Percentiles rank a stretch among this genome's conserved stretches.
Evolutionary conservation across 495 filamentous ascomycete species (phyloP).

Genomic region (Bombardia bombarda): DNA sequence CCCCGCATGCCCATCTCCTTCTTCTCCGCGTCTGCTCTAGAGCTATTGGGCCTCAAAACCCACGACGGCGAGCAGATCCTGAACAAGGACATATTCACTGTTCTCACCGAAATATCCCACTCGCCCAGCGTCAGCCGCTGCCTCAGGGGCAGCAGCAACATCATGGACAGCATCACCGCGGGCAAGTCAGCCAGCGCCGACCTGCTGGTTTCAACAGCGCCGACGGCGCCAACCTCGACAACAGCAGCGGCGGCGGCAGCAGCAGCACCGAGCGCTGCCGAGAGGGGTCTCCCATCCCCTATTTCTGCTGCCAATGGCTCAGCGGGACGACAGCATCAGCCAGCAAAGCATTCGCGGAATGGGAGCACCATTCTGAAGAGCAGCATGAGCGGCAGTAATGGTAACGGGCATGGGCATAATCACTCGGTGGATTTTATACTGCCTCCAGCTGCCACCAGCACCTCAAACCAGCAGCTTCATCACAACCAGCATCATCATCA

Average conservation of each 20-base stretch:
- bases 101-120: constrained; percentile 32
- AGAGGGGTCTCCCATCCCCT: too few species aligned
- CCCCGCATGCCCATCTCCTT: constrained; percentile 14
- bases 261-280: too few species aligned
- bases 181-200: constrained; percentile 36
- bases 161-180: constrained; percentile 28
- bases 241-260: too few species aligned
- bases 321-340: background rate
- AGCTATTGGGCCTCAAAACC: constrained; percentile 33
- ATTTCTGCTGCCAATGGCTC: too few species aligned
- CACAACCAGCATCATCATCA: background rate
- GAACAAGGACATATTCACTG: constrained; percentile 42
- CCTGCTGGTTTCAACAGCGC: constrained; percentile 14
- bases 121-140: constrained; percentile 25
- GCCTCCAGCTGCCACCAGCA: too few species aligned
- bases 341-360: constrained; percentile 8
- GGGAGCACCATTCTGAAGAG: constrained; percentile 6
- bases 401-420: too few species aligned
- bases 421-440: too few species aligned
- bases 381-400: too few species aligned
- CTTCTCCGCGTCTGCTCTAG: constrained; percentile 24
- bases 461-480: background rate
- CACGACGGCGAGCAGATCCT: constrained; percentile 26
- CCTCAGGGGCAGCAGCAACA: constrained; percentile 25
- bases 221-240: too few species aligned